Evolutionary conservation across 805 yeast genomes (phyloP).

Genomic region (Maudiozyma turicensis): DNA sequence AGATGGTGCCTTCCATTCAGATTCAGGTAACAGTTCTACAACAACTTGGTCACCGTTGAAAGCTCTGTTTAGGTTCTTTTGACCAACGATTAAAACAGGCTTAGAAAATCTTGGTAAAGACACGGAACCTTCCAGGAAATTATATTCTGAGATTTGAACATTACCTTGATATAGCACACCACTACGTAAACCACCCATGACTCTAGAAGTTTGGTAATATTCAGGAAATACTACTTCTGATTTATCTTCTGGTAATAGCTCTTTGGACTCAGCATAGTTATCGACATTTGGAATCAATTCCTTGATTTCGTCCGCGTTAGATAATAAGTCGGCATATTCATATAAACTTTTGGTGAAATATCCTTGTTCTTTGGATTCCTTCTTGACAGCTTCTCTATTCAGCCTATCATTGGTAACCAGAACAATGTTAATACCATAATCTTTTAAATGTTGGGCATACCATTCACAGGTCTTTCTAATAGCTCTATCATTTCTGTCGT

Average conservation of each 20-base stretch:
- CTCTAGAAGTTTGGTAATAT: constrained; percentile 68
- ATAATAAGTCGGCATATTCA: constrained; percentile 64
- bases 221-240: constrained; percentile 59
- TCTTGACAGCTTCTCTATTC: constrained; percentile 47
- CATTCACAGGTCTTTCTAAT: constrained; percentile 67
- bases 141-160: constrained; percentile 72
- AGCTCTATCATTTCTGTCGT: constrained; percentile 88
- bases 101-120: constrained; percentile 61
- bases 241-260: constrained; percentile 12
- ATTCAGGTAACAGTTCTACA: constrained; percentile 77
- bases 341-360: constrained; percentile 46
- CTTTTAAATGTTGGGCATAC: constrained; percentile 57
- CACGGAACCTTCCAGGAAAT: constrained; percentile 80
- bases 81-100: constrained; percentile 75
- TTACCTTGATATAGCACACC: constrained; percentile 84
- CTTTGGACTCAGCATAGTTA: constrained; percentile 20
- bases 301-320: constrained; percentile 62
- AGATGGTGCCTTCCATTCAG: constrained; percentile 83
- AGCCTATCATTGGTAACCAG: constrained; percentile 71
- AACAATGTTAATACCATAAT: constrained; percentile 36
- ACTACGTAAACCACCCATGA: constrained; percentile 82
- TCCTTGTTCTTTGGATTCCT: constrained; percentile 31
- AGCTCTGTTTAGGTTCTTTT: constrained; percentile 78
- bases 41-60: constrained; percentile 89
- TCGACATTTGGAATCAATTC: constrained; percentile 64